Evolutionary conservation across 805 yeast genomes (phyloP), one percentile per base, ranked within the genome.

Genomic region (Cyberlindnera misumaiensis): DNA sequence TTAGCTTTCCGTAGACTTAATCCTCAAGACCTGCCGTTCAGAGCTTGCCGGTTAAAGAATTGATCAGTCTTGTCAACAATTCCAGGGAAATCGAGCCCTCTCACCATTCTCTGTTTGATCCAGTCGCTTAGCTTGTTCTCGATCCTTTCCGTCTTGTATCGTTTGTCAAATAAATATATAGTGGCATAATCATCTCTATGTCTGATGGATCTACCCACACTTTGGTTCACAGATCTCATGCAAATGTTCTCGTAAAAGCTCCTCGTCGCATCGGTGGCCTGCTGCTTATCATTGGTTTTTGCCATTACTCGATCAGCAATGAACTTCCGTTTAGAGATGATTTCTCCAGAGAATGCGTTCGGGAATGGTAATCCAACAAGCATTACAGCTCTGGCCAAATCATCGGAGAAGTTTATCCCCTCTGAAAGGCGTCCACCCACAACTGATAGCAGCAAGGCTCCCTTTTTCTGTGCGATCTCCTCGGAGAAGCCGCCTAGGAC

Each of bases 391-490:
- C 97, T 67, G 1, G 96, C 96, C n/a, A 90, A 62, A 29, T 81
- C 77, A 52, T 88, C 90, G 10, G 89, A 75, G 56, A 90, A 89
- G 55, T 89, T 89, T 31, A 89, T 90, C 5, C 97, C 97, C 58
- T 89, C 97, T 0, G 95, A 85, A 62, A 89, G 68, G 52, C 82
- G 82, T 0, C 97, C 97, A 2, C 96, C 96, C 12, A 90, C 95
- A 1, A 90, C 95, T 0, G 96, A 78, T 22, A 90, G 64, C 4
- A 89, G 58, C 2, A 83, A 49, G 0, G 94, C 89, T 2, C 93
- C 90, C 4, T 53, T 46, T 0, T 56, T 52, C 3, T 52, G 46
- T 3, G 47, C 37, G 10, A 80, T 67, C 1, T 64, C 52, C 1
- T 59, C 49, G 1, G 78, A 59, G 49, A 82, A 89, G 4, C 69